Evolutionary conservation across 495 filamentous ascomycete genomes (phyloP), one percentile per base, ranked within the genome.

Genomic region (Polyplosphaeria fusca): DNA sequence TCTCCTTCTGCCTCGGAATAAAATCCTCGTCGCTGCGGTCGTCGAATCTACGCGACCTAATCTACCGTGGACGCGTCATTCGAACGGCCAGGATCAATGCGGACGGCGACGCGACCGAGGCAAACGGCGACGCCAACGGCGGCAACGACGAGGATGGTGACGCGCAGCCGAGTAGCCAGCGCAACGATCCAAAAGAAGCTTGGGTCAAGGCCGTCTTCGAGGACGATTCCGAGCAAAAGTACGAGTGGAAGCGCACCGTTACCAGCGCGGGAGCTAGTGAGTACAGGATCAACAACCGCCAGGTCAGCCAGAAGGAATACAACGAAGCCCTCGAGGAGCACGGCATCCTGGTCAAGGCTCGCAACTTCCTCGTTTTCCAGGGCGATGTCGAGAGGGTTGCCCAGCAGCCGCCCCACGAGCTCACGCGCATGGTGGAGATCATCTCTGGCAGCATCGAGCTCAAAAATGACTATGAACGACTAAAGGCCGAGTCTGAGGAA

Each of bases 151-250:
- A 76, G 23, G 77, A 85, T 42, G 74, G 74, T 39, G 79, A 80
- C 23, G 74, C 76, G 22, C 79, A 83, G 42, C 62, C 61, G 1
- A 60, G 65, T 48, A 68, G 65, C 4, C 74, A 78, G 45, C 76
- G 82, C 37, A 79, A 82, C 60, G 92, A 97, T 60, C 94, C 93
- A 0, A 89, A 87, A 63, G 90, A 85, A 5, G 93, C 93, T 3
- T 99, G 91, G 92, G 93, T 99, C 2, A 96, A 95, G 91, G 93
- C 93, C 5, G 91, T 97, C 28, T 99, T 96, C 72, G 91, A 96
- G 68, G 93, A 99, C 62, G 93, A 97, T 70, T 91, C 90, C 1
- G 92, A 91, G 28, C 91, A 97, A 56, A 88, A 95, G 71, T 90
- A 95, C 62, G 81, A 85, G 65, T 99, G 93, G 93, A 95, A 95